phyloP scores from a whole-genome alignment of 2,329 filamentous ascomycete species.

The Colletotrichum filicis region DNA sequence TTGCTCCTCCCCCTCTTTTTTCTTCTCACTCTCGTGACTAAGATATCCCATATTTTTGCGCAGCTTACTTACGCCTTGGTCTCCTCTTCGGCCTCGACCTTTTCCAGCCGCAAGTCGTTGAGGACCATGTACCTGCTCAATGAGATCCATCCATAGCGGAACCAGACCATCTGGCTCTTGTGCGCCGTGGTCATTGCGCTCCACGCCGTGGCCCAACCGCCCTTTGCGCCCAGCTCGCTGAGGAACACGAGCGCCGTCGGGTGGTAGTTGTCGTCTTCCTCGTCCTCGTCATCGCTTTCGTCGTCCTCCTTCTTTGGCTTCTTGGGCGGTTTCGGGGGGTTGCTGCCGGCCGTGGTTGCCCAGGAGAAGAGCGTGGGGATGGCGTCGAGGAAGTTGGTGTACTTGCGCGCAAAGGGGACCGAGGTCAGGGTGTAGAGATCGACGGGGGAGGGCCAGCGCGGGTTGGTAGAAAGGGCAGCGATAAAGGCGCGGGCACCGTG shows the following conservation, averaged over 20 bases:
- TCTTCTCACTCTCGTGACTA: not conserved
- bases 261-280: slow-evolving; percentile 52
- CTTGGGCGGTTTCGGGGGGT: slow-evolving; percentile 19
- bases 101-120: slow-evolving; percentile 80
- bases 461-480: slow-evolving; percentile 67
- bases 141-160: slow-evolving; percentile 94
- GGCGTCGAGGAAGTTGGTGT: slow-evolving; percentile 79
- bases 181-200: slow-evolving; percentile 91
- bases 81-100: slow-evolving; percentile 38
- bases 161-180: slow-evolving; percentile 98
- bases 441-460: slow-evolving; percentile 77
- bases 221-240: slow-evolving; percentile 72
- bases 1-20: not conserved
- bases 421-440: slow-evolving; percentile 87
- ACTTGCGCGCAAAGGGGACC: slow-evolving; percentile 82
- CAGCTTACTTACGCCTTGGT: not conserved
- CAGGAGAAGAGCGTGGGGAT: slow-evolving; percentile 75
- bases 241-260: slow-evolving; percentile 75
- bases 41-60: not conserved
- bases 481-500: slow-evolving; percentile 83
- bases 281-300: slow-evolving; percentile 43
- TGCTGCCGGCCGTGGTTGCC: slow-evolving; percentile 51
- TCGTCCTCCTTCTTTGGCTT: slow-evolving; percentile 32
- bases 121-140: slow-evolving; percentile 95
- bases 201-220: slow-evolving; percentile 70